A percentile compares a stretch with the other conserved stretches of the same genome.
phyloP scores from a whole-genome alignment of 129 eudicot genomes.

The Heracleum sosnowskyi region DNA sequence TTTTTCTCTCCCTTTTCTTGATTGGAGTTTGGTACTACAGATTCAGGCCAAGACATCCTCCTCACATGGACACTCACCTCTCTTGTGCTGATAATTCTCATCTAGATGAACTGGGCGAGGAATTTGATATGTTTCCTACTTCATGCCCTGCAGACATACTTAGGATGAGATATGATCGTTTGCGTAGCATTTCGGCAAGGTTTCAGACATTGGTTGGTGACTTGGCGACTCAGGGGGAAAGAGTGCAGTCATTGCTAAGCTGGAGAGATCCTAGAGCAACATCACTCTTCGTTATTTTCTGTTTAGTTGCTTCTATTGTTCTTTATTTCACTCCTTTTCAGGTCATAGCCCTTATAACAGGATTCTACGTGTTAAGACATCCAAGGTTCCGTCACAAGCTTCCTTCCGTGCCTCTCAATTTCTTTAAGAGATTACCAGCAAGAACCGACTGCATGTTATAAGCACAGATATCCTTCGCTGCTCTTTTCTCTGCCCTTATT shows the following conservation, averaged over 20 bases:
- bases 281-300: slow-evolving; percentile 44
- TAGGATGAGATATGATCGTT: slow-evolving; percentile 65
- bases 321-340: slow-evolving; percentile 56
- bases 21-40: slow-evolving; percentile 65
- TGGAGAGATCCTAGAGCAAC: slow-evolving; percentile 81
- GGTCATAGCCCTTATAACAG: slow-evolving; percentile 37
- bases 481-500: no score
- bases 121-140: slow-evolving; percentile 65
- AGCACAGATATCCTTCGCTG: slow-evolving; percentile 5
- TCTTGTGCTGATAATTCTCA: slow-evolving; percentile 64
- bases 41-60: slow-evolving; percentile 69
- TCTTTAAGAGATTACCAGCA: slow-evolving; percentile 68
- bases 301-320: slow-evolving; percentile 44
- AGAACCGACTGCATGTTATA: slow-evolving; percentile 61
- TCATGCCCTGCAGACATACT: slow-evolving; percentile 38
- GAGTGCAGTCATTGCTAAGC: slow-evolving; percentile 58
- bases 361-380: slow-evolving; percentile 48
- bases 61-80: slow-evolving; percentile 66
- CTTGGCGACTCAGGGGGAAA: slow-evolving; percentile 73
- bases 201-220: slow-evolving; percentile 72
- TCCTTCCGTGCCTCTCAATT: slow-evolving; percentile 59
- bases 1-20: slow-evolving; percentile 58
- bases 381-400: slow-evolving; percentile 72
- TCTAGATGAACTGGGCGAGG: slow-evolving; percentile 69
- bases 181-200: slow-evolving; percentile 68